Evolutionary conservation across 2,329 filamentous ascomycete species (phyloP).

Genomic region (Coniochaeta sp.): DNA sequence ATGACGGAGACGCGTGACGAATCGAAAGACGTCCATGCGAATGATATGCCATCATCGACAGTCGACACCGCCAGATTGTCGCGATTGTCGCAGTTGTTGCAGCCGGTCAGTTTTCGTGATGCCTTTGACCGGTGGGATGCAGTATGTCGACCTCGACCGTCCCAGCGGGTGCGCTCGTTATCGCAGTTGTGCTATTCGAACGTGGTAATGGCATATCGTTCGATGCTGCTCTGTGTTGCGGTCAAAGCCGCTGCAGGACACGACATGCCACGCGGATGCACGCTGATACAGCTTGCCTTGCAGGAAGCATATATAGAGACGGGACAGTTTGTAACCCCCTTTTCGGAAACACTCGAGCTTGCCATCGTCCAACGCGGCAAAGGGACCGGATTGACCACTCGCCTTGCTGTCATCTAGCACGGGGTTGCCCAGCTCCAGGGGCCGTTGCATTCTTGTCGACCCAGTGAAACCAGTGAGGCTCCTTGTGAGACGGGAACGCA

Average conservation of each 20-base stretch:
- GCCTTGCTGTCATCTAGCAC: background rate
- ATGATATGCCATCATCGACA: background rate
- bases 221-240: background rate
- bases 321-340: background rate
- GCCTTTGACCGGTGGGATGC: background rate
- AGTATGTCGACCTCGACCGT: background rate
- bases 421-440: background rate
- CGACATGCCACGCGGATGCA: background rate
- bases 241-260: background rate
- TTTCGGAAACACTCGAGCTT: background rate
- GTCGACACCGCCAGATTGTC: too few species aligned
- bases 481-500: background rate
- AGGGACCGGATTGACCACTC: background rate
- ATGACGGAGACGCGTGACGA: too few species aligned
- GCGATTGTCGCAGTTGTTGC: too few species aligned
- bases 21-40: background rate
- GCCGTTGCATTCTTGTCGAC: background rate
- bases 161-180: background rate
- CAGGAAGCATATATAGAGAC: background rate
- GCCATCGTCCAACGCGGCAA: background rate
- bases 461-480: background rate
- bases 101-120: constrained; percentile 1
- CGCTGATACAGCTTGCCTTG: background rate
- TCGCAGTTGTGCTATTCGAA: background rate
- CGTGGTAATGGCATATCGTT: background rate